Conservation (phyloP, 2,329 filamentous ascomycete species). For the Cercospora berteroae region DNA sequence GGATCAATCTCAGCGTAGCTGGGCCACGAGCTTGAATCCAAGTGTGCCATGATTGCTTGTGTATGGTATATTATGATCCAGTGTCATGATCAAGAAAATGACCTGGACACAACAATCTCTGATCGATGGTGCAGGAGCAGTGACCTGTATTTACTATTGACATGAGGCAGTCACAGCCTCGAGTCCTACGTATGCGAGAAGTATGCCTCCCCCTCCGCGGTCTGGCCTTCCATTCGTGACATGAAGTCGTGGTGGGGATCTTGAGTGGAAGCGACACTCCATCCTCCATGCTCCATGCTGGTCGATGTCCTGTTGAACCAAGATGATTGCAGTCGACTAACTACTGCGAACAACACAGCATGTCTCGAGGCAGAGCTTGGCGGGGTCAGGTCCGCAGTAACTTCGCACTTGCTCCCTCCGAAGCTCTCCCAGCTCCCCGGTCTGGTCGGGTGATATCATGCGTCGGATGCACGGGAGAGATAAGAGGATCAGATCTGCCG, state of each 20-base stretch:
- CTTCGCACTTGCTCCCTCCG: background rate
- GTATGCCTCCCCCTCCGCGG: background rate
- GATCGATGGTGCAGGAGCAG: background rate
- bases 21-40: conserved; percentile 7
- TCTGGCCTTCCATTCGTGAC: background rate
- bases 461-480: background rate
- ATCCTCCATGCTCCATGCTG: background rate
- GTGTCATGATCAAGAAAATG: background rate
- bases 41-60: background rate
- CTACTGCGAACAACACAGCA: background rate
- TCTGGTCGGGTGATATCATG: background rate
- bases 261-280: background rate
- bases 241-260: background rate
- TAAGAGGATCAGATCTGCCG: background rate
- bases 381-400: background rate
- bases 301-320: background rate
- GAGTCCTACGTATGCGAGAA: background rate
- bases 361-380: background rate
- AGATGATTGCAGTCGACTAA: background rate
- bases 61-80: background rate
- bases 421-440: background rate
- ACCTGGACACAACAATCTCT: background rate
- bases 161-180: background rate
- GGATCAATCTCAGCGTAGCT: conserved; percentile 9
- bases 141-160: background rate